Base-by-base conservation (phyloP, 352 stramenopile species). In the Phytophthora cactorum region DNA sequence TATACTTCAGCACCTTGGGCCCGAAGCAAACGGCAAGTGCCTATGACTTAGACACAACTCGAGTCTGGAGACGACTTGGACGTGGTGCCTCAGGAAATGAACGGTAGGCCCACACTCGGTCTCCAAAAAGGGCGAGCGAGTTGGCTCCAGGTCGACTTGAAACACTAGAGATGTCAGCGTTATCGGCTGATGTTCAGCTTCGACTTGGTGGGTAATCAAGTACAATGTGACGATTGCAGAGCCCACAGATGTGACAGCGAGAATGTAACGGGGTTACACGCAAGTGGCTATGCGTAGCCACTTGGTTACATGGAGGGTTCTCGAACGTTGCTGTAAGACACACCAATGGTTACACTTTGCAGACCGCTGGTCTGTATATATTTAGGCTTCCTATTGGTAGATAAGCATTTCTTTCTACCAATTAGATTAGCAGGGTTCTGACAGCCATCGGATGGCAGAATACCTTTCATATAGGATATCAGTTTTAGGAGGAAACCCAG, bases 1-100 rank as follows among this genome's bases (percentile, higher is more conserved):
- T 17, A 53, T 68, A 84, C 53, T 86, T 82, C 14, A 77, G 50
- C 59, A 84, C 51, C 50, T 75, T 79, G 14, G 58, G 57, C 7
- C 66, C 62, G 36, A 50, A 66, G 43, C 75, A 82, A 3, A 86
- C 52, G 22, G 61, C 63, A 28, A 89, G 57, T 5, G 78, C 75
- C 29, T 82, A 84, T 11, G 59, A 43, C 3, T 8, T 69, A 10
- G 61, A 59, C 38, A 32, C 27, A 9, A 11, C 7, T 50, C 34
- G 28, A 45, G 66, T 34, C 22, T 17, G 27, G n/a, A 25, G 11
- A 28, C 45, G 27, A 10, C 10, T 47, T 3, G 68, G 49, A 12
- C 25, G 51, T 52, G 72, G 68, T 10, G 52, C 36, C 6, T 68
- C 68, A 76, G 63, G 44, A 74, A 79, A 51, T 77, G 63, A 1